A percentile compares a stretch with the other conserved stretches of the same genome.
phyloP scores from a whole-genome alignment of 2,329 filamentous ascomycete genomes.

The Sporothrix variecibatus region DNA sequence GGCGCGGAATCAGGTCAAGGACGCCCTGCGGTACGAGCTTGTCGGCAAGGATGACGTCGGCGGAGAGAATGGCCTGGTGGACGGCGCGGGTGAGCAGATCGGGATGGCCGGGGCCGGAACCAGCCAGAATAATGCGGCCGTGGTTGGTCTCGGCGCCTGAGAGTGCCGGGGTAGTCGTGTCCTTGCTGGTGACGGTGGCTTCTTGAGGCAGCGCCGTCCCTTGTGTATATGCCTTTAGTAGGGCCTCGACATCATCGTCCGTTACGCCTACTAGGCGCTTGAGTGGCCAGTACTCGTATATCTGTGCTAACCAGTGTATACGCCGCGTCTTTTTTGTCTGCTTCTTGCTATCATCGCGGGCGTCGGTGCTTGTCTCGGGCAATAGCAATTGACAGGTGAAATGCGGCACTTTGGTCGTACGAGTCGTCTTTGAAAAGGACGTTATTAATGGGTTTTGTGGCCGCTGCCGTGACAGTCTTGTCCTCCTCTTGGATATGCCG shows the following conservation, averaged over 20 bases:
- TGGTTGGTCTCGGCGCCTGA: slow-evolving; percentile 22
- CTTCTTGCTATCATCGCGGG: not conserved
- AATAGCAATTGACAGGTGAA: slow-evolving; percentile 84
- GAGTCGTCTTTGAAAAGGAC: slow-evolving; percentile 51
- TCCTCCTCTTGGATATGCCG: slow-evolving; percentile 58
- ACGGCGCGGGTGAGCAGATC: slow-evolving; percentile 85
- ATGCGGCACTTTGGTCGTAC: slow-evolving; percentile 69
- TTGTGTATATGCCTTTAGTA: slow-evolving; percentile 69
- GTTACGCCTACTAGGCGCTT: slow-evolving; percentile 76
- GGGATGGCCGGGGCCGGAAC: slow-evolving; percentile 89
- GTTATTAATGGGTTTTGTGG: slow-evolving; percentile 34
- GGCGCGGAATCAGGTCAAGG: slow-evolving; percentile 83
- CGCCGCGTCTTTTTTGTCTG: slow-evolving; percentile 68
- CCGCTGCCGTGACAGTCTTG: not conserved
- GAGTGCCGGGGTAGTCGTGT: not conserved
- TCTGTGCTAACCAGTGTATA: slow-evolving; percentile 90
- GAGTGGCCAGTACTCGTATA: slow-evolving; percentile 98
- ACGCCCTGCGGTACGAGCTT: slow-evolving; percentile 85
- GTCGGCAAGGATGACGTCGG: slow-evolving; percentile 78
- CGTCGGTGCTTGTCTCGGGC: slow-evolving; percentile 66
- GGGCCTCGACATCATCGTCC: slow-evolving; percentile 73
- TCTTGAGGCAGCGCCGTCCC: slow-evolving; percentile 36
- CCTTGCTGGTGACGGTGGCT: not conserved
- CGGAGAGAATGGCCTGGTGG: slow-evolving; percentile 71
- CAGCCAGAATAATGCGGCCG: slow-evolving; percentile 83